A percentile compares a stretch with the other conserved stretches of the same genome.
phyloP scores from a whole-genome alignment of 2,329 filamentous ascomycete species.

The Ophiostoma montium region DNA sequence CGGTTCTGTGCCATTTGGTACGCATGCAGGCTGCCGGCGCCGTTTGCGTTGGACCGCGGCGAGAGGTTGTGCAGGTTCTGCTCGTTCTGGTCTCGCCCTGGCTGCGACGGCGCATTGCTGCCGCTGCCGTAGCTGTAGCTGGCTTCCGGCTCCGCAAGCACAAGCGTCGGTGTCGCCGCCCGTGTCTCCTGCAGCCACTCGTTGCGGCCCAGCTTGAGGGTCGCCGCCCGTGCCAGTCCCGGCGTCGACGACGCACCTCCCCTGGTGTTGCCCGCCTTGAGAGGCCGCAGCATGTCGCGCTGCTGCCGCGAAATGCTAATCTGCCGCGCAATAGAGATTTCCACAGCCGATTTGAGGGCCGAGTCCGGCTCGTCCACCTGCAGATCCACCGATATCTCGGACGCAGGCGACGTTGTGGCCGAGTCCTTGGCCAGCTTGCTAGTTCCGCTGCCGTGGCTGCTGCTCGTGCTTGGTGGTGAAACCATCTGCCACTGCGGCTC shows the following conservation, averaged over 20 bases:
- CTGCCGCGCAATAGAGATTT: slow-evolving; percentile 54
- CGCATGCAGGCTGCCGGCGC: background rate
- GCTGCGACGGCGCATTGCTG: background rate
- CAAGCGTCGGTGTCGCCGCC: slow-evolving; percentile 30
- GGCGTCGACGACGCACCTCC: slow-evolving; percentile 3
- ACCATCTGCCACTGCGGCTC: slow-evolving; percentile 36
- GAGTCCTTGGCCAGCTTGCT: background rate
- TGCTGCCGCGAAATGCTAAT: slow-evolving; percentile 52
- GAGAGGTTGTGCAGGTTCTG: slow-evolving; percentile 11
- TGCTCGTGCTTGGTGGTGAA: slow-evolving; percentile 21
- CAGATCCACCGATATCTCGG: slow-evolving; percentile 21
- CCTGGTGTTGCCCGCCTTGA: slow-evolving; percentile 24
- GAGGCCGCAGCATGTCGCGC: slow-evolving; percentile 40
- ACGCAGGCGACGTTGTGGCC: slow-evolving; percentile 14
- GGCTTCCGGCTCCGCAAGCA: slow-evolving; percentile 16
- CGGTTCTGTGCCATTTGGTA: slow-evolving; percentile 25
- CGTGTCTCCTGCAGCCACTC: slow-evolving; percentile 26
- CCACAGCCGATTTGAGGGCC: slow-evolving; percentile 39
- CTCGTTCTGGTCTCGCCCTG: background rate
- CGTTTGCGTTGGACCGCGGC: slow-evolving; percentile 12
- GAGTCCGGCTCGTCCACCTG: slow-evolving; percentile 27
- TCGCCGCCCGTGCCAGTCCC: slow-evolving; percentile 7
- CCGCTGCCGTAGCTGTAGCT: background rate
- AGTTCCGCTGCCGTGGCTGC: slow-evolving; percentile 3
- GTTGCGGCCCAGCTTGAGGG: slow-evolving; percentile 17